phyloP scores from a whole-genome alignment of 2,329 filamentous ascomycete species.

The Colletotrichum higginsianum region DNA sequence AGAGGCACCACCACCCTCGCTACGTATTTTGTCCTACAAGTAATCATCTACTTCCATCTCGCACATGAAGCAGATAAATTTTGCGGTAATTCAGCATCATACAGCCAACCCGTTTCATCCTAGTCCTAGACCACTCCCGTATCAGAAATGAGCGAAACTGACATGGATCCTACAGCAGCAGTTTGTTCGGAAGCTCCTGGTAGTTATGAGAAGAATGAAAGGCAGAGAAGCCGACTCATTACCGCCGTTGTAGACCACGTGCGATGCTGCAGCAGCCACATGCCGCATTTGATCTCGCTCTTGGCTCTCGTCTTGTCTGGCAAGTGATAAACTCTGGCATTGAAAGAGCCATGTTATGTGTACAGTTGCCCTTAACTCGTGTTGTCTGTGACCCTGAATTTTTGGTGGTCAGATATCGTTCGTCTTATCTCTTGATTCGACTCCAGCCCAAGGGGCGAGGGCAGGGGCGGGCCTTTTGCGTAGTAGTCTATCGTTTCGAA shows the following conservation, averaged over 20 bases:
- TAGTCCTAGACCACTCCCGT: not conserved
- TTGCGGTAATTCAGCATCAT: not conserved
- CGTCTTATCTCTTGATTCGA: not conserved
- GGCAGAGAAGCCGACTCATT: not conserved
- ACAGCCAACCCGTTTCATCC: not conserved
- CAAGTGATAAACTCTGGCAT: not conserved
- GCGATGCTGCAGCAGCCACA: not conserved
- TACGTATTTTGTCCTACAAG: not conserved
- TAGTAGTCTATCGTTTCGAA: no score
- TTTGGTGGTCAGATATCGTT: not conserved
- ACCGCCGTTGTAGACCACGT: not conserved
- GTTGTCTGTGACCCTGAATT: not conserved
- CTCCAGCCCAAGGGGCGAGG: no score
- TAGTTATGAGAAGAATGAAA: not conserved
- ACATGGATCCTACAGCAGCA: not conserved
- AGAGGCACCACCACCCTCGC: not conserved
- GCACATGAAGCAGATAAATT: not conserved
- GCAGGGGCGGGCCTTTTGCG: no score
- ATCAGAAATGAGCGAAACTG: not conserved
- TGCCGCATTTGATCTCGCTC: not conserved
- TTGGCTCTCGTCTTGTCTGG: not conserved
- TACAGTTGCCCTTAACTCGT: not conserved
- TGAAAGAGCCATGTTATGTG: not conserved
- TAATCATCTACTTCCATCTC: not conserved
- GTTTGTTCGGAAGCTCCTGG: not conserved